Evolutionary conservation across 352 stramenopile genomes (phyloP).

Genomic region (Phytophthora palmivora): DNA sequence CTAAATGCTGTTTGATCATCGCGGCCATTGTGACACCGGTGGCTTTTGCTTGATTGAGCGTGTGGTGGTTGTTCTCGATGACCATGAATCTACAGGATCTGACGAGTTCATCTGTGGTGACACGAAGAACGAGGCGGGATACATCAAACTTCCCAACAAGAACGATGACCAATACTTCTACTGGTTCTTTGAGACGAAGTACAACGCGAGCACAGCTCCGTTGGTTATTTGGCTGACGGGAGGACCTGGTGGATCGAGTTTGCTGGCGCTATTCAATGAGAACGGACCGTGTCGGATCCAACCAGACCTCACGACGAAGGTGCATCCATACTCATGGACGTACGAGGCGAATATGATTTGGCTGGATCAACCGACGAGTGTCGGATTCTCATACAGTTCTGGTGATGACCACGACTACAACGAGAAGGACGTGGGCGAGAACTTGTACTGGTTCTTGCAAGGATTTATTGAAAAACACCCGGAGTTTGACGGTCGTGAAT

Average conservation of each 20-base stretch:
- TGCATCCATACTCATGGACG: slow-evolving; percentile 63
- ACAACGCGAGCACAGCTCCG: slow-evolving; percentile 17
- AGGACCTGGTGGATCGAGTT: slow-evolving; percentile 48
- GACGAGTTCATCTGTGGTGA: slow-evolving; percentile 30
- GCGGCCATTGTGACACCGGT: slow-evolving; percentile 16
- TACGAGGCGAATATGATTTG: slow-evolving; percentile 60
- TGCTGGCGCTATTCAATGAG: slow-evolving; percentile 48
- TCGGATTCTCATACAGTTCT: slow-evolving; percentile 49
- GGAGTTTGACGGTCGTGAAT: slow-evolving; percentile 45
- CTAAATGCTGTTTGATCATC: slow-evolving; percentile 27
- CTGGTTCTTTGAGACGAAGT: slow-evolving; percentile 60
- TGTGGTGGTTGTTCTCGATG: slow-evolving; percentile 24
- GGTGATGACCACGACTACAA: slow-evolving; percentile 40
- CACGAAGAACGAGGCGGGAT: slow-evolving; percentile 46
- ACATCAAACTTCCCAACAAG: slow-evolving; percentile 63
- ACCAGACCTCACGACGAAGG: slow-evolving; percentile 35
- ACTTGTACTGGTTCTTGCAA: slow-evolving; percentile 56
- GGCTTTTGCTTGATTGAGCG: slow-evolving; percentile 5
- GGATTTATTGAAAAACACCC: slow-evolving; percentile 48
- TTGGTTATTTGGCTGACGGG: slow-evolving; percentile 8
- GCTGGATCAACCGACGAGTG: slow-evolving; percentile 55
- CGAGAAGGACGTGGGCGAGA: slow-evolving; percentile 46
- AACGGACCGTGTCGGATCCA: slow-evolving; percentile 39
- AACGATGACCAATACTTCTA: slow-evolving; percentile 77
- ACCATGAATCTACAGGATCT: background rate